Evolutionary conservation across 1,139 yeast species (phyloP), one percentile per base, ranked within the genome.

Genomic region (Saccharomyces hybrid): DNA sequence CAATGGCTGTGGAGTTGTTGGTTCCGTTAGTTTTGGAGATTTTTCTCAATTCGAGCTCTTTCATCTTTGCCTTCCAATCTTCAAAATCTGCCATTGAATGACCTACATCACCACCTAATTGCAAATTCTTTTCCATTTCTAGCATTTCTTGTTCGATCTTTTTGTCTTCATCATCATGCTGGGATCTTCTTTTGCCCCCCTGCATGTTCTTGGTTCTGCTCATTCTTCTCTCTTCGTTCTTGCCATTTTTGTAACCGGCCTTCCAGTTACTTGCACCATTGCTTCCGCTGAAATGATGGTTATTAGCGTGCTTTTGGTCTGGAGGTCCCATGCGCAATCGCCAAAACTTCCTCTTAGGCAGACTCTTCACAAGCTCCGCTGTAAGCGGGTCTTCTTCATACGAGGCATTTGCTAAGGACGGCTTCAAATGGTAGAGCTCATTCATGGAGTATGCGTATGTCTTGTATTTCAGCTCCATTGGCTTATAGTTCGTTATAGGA

Each of bases 11-110:
- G 38, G 44, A 41, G 26, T 41, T 26, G 28, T 7, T 13, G 47
- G 2, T 16, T 30, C 47, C 32, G 9, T 42, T 63, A 84, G 84
- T 61, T 84, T 90, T 55, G 82, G 83, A 23, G 82, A 84, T 20
- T 30, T 77, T 77, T 57, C 74, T 77, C 50, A 78, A 76, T 52
- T 83, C 86, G 64, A 82, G 80, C 52, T 75, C 73, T 60, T 78
- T 79, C 83, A 82, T 80, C 63, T 77, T 77, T 51, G 79, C 74
- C 68, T 83, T 84, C 88, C 90, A 86, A 58, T 77, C 76, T 67
- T 86, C 95, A 64, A 86, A 86, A 63, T 85, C 93, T 53, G 82
- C 83, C 23, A 84, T 84, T 1, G 87, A 78, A 57, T 79, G 82
- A 69, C 78, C 70, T 54, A 74, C 68, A 52, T 70, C 68, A 26